Evolutionary conservation across 2,329 filamentous ascomycete species (phyloP), one percentile per base, ranked within the genome.

Genomic region (Monilinia aucupariae): DNA sequence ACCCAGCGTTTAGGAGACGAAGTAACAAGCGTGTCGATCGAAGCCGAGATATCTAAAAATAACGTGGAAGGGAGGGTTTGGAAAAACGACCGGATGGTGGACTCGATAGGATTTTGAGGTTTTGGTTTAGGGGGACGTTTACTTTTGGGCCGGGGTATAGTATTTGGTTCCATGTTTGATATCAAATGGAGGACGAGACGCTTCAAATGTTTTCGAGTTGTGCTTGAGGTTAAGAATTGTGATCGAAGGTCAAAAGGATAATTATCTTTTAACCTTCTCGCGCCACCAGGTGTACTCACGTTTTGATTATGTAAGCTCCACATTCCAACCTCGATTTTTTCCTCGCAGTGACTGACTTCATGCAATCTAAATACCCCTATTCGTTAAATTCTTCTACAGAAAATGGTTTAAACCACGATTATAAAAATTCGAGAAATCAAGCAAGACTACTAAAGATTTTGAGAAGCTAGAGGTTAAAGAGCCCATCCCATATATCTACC

Each of bases 1-100:
- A 81, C 81, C 78, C 83, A 88, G 66, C 84, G 76, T 68, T 82
- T 85, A 0, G 85, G 84, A 2, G 68, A 63, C 48, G 34, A 62
- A 10, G 63, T 51, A 10, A 71, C 17, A 7, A 73, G 43, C 17
- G 54, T 51, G 22, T 65, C 49, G 7, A 68, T 7, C 5, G 34
- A 51, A 64, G 67, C 53, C 65, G 70, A 49, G 65, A 64, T 59
- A 61, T 49, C 59, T 55, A 50, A 64, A 3, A 62, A 64, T 17
- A 64, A 59, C 4, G 60, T 64, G n/a, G 22, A 58, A 17, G 70
- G 73, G 1, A 75, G 61, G 2, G 66, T 61, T 10, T 68, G 64
- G 15, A 77, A 67, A 77, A 77, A 80, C 53, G 69, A 60, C 25
- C 61, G 68, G n/a, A 78, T 70, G 12, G 75, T 76, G 12, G 66